Percentiles rank a stretch among this genome's conserved stretches.
phyloP scores from a whole-genome alignment of 352 stramenopile species.

The Globisporangium nunn region DNA sequence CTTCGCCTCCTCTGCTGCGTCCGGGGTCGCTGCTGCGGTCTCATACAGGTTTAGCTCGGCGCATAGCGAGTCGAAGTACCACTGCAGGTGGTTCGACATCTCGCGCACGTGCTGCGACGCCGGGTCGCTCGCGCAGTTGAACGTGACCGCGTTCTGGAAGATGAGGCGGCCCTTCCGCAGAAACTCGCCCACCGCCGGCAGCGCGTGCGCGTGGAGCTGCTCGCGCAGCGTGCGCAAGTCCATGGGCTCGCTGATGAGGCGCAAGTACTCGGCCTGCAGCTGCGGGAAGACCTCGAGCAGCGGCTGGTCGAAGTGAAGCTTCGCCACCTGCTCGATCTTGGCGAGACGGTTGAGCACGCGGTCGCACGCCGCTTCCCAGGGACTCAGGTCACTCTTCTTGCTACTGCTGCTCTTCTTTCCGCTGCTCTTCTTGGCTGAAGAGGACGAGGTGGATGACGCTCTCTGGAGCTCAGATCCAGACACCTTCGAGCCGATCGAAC shows the following conservation, averaged over 20 bases:
- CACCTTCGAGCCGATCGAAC: conserved; percentile 25
- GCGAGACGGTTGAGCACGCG: conserved; percentile 58
- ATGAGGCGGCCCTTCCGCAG: conserved; percentile 65
- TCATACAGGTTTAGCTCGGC: conserved; percentile 45
- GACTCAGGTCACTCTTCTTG: conserved; percentile 70
- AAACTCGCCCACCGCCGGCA: conserved; percentile 42
- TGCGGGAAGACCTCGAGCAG: conserved; percentile 73
- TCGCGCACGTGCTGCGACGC: conserved; percentile 74
- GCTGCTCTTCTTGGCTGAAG: conserved; percentile 32
- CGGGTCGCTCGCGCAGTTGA: conserved; percentile 68
- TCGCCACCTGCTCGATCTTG: conserved; percentile 76
- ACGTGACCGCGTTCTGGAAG: conserved; percentile 78
- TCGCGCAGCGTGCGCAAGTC: conserved; percentile 70
- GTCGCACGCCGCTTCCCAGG: conserved; percentile 64
- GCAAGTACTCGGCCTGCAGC: conserved; percentile 49
- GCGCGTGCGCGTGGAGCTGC: conserved; percentile 44
- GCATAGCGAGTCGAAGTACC: conserved; percentile 84
- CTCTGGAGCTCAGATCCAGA: conserved; percentile 17
- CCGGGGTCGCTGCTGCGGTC: not conserved
- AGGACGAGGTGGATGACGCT: conserved; percentile 14
- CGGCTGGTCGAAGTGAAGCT: conserved; percentile 77
- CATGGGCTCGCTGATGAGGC: conserved; percentile 72
- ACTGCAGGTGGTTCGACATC: conserved; percentile 70
- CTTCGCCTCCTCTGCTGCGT: conserved; percentile 3
- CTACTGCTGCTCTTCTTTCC: conserved; percentile 60